Conservation (phyloP, 495 filamentous ascomycete species). For the Aspergillus homomorphus region DNA sequence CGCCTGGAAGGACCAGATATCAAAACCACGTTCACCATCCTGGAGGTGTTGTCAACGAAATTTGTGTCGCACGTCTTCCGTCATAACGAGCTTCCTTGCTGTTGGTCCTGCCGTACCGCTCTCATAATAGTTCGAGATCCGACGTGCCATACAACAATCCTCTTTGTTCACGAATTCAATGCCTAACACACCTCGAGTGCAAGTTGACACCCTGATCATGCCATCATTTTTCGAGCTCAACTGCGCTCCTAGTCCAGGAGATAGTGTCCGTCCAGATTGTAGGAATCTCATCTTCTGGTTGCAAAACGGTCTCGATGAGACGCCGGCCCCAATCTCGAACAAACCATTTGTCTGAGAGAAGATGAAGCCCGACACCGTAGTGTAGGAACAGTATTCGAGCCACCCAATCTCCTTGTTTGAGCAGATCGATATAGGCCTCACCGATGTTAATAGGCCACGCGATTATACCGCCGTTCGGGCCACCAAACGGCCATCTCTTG, state of each 20-base stretch:
- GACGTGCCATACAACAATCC: neutral
- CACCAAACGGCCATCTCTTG: conserved; percentile 34
- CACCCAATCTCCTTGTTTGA: conserved; percentile 36
- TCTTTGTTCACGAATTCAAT: neutral
- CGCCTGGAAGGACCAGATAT: neutral
- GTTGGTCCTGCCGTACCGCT: neutral
- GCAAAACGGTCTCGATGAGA: conserved; percentile 32
- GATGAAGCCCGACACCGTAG: conserved; percentile 36
- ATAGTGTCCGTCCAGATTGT: conserved; percentile 31
- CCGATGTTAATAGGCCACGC: conserved; percentile 36
- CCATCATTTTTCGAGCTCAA: conserved; percentile 16
- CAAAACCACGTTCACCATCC: neutral
- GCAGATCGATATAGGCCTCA: conserved; percentile 25
- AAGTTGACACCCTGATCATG: neutral
- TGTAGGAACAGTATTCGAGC: conserved; percentile 39
- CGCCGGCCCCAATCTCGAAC: conserved; percentile 36
- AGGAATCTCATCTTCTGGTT: conserved; percentile 30
- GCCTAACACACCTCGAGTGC: neutral
- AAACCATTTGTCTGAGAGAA: conserved; percentile 39
- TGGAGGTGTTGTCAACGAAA: neutral
- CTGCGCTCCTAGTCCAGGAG: conserved; percentile 31
- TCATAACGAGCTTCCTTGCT: neutral
- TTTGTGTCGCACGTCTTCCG: neutral
- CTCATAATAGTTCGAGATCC: neutral
- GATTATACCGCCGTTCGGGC: conserved; percentile 34